phyloP scores from a whole-genome alignment of 129 eudicot species.

The Chrysanthemum lavandulifolium region DNA sequence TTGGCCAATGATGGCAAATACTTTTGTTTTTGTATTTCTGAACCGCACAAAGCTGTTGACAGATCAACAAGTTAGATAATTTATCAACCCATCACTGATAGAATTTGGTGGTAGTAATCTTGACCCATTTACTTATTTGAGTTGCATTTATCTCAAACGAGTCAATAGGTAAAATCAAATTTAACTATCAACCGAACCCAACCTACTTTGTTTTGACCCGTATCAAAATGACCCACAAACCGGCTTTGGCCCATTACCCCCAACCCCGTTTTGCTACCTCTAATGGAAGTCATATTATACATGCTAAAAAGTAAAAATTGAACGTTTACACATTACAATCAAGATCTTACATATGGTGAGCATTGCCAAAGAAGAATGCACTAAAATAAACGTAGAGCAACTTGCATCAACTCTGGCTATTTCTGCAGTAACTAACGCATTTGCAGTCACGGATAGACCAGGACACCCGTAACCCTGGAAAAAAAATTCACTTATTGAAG shows the following conservation, averaged over 20 bases:
- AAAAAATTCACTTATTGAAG: conserved; percentile 8
- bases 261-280: too few relatives aligned
- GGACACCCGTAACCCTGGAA: conserved; percentile 95
- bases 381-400: conserved; percentile 52
- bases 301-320: neutral
- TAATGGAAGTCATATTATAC: too few relatives aligned
- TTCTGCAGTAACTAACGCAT: conserved; percentile 85
- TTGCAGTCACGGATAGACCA: conserved; percentile 77
- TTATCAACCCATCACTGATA: conserved; percentile 1
- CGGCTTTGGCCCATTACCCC: too few relatives aligned
- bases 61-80: conserved; percentile 21
- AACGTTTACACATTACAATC: conserved; percentile 9
- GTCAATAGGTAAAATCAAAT: too few relatives aligned
- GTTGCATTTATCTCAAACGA: neutral
- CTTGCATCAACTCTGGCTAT: conserved; percentile 42
- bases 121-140: neutral
- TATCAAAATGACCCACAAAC: too few relatives aligned
- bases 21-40: conserved; percentile 78
- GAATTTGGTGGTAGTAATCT: neutral
- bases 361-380: conserved; percentile 97
- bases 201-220: too few relatives aligned
- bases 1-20: conserved; percentile 87
- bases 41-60: conserved; percentile 75
- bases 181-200: too few relatives aligned
- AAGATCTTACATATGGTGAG: conserved; percentile 77